phyloP scores from a whole-genome alignment of 2,329 filamentous ascomycete species.

The Chaetomium olivaceum region DNA sequence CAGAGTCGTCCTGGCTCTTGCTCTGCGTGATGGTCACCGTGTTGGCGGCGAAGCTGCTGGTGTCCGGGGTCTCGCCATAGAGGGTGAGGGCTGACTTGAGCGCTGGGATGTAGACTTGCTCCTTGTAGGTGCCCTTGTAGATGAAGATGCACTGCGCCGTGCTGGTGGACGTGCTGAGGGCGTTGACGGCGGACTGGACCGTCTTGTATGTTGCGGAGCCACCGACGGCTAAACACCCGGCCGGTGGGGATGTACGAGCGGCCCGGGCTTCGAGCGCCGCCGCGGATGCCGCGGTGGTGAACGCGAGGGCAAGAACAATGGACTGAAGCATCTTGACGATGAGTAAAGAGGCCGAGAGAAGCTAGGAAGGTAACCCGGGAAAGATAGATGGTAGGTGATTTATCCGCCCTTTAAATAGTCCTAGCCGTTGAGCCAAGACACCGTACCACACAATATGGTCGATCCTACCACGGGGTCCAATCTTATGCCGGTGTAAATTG shows the following conservation, averaged over 20 bases:
- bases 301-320: slow-evolving; percentile 12
- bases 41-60: slow-evolving; percentile 55
- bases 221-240: slow-evolving; percentile 33
- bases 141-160: slow-evolving; percentile 63
- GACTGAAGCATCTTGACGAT: slow-evolving; percentile 12
- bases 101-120: slow-evolving; percentile 57
- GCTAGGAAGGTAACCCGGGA: neutral
- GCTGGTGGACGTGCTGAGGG: slow-evolving; percentile 54
- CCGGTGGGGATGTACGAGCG: slow-evolving; percentile 26
- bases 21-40: slow-evolving; percentile 54
- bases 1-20: slow-evolving; percentile 47
- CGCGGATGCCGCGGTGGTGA: neutral
- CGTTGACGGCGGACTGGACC: slow-evolving; percentile 58
- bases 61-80: slow-evolving; percentile 57
- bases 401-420: neutral
- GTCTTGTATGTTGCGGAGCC: slow-evolving; percentile 27
- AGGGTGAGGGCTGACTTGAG: slow-evolving; percentile 52
- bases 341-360: neutral
- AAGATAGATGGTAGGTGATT: neutral
- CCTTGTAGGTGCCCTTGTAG: slow-evolving; percentile 58
- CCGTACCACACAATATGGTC: neutral
- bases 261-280: slow-evolving; percentile 9
- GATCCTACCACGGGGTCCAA: neutral
- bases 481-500: neutral
- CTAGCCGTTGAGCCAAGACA: neutral